These are phyloP conservation scores for Diaporthe citriasiana DNA, from an alignment of 2,329 filamentous ascomycete genomes.

Conservation along the genomic window DNA sequence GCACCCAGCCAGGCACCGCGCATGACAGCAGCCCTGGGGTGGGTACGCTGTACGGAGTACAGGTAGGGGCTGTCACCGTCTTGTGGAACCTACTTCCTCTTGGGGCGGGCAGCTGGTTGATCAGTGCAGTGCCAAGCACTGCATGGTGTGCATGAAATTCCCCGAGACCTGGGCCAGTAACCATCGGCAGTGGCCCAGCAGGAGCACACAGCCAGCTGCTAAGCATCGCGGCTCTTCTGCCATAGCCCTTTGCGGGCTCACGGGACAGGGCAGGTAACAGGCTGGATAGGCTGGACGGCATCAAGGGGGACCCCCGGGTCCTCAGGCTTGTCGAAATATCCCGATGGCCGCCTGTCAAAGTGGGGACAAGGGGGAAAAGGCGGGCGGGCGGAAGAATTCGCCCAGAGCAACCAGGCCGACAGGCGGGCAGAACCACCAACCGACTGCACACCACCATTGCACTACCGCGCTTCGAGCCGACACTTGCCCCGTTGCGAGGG, in stretches of 20 bases:
- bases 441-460: background rate
- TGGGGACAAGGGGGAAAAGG: constrained; percentile 17
- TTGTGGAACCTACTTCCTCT: constrained; percentile 26
- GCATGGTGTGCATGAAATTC: constrained; percentile 41
- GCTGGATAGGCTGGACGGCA: background rate
- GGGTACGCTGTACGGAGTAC: constrained; percentile 18
- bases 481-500: constrained; percentile 21
- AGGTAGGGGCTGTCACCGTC: constrained; percentile 21
- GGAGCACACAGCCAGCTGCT: background rate
- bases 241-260: constrained; percentile 20
- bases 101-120: constrained; percentile 37
- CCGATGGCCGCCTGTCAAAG: constrained; percentile 25
- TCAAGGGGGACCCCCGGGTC: constrained; percentile 12
- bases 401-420: constrained; percentile 8
- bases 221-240: constrained; percentile 31
- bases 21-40: constrained; percentile 27
- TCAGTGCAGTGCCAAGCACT: constrained; percentile 35
- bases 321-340: background rate
- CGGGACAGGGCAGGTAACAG: constrained; percentile 19
- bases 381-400: constrained; percentile 35
- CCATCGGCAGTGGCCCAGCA: constrained; percentile 35
- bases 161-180: constrained; percentile 37
- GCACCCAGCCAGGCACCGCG: constrained; percentile 34
- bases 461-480: constrained; percentile 16
- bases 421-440: background rate